Percentiles rank a stretch among this genome's conserved stretches.
These are phyloP conservation scores for Neoboletus magnificus DNA, from an alignment of 768 basidiomycete species.

Conservation along the genomic window DNA sequence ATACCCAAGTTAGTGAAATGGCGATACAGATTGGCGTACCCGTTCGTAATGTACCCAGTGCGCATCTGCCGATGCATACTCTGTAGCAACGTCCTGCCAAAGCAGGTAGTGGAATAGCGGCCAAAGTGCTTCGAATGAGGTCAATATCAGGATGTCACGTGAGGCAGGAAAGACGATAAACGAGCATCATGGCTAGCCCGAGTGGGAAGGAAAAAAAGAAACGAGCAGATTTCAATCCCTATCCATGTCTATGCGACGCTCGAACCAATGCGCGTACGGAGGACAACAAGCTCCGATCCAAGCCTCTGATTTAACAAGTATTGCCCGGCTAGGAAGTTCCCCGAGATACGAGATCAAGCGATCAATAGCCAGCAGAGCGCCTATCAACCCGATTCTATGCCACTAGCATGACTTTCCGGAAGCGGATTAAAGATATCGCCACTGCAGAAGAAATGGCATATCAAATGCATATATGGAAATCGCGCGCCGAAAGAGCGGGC, in stretches of 20 bases:
- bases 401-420: neutral
- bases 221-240: conserved; percentile 1
- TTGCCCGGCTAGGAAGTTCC: neutral
- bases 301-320: neutral
- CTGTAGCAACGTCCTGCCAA: conserved; percentile 93
- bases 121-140: conserved; percentile 72
- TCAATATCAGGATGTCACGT: conserved; percentile 8
- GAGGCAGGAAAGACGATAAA: neutral
- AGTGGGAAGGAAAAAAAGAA: neutral
- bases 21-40: conserved; percentile 8
- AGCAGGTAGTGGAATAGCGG: conserved; percentile 97
- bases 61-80: conserved; percentile 80
- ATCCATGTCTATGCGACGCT: neutral
- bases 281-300: neutral
- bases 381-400: conserved; percentile 2
- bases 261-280: neutral
- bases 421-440: neutral
- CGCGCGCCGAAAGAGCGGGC: conserved; percentile 1
- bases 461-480: conserved; percentile 12
- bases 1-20: neutral
- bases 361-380: neutral
- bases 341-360: conserved; percentile 6
- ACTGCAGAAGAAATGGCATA: conserved; percentile 2
- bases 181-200: neutral
- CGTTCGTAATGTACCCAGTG: conserved; percentile 51